Base-by-base conservation (phyloP, 352 stramenopile species). In the Phytophthora nicotianae region DNA sequence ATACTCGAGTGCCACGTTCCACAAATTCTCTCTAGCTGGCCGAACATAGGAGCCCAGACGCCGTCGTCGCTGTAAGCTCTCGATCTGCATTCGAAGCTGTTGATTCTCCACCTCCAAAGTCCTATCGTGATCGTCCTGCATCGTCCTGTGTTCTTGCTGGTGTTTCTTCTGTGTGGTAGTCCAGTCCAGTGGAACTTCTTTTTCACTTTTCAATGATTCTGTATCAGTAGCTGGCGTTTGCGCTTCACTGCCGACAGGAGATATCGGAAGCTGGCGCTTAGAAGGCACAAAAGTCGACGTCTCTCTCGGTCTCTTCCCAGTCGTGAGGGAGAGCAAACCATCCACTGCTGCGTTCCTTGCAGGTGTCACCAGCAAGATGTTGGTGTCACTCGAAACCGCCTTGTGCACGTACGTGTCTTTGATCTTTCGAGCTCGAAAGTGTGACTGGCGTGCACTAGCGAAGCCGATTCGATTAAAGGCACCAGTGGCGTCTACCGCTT, bases 1-100 rank as follows among this genome's bases (percentile, higher is more conserved):
- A 20, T 62, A 62, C 13, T 51, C 43, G 5, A 29, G 9, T 11
- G 40, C 50, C 4, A 55, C 50, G 8, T 17, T 61, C 58, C 58
- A 66, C 14, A 66, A n/a, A 23, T 33, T 55, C 17, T 55, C 43
- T 17, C 43, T 42, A 9, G 41, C 16, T 9, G 58, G 50, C 3
- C 43, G 4, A 21, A 35, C 33, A n/a, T 23, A 9, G 1, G 26
- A 35, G 5, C 55, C 17, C 2, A n/a, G 6, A 4, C 29, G 42
- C 17, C 42, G 50, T 5, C 41, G 41, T n/a, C 54, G 23, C 24
- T 61, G 49, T 3, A 66, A 13, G n/a, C 46, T 33, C 1, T 49
- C 4, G 26, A 61, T 43, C n/a, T 49, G 21, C 3, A 37, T 11
- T 14, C 17, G 17, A 1, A 61, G 33, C 19, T 54, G 38, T n/a